A percentile compares a stretch with the other conserved stretches of the same genome.
phyloP scores from a whole-genome alignment of 2,329 filamentous ascomycete species.

The Raffaelea arxii region DNA sequence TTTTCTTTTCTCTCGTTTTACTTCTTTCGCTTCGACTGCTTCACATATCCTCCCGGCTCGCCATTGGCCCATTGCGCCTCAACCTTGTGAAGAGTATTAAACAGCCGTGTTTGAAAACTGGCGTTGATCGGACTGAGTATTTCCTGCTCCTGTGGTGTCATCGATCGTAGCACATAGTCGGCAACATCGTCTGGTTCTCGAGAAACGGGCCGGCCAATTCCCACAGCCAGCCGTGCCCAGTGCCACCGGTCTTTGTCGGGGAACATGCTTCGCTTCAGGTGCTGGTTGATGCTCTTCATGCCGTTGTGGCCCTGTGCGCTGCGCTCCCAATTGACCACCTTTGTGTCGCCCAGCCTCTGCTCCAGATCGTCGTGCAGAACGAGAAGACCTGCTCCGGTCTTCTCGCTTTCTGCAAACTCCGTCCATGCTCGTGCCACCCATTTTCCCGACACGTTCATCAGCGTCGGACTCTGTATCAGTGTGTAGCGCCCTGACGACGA shows the following conservation, averaged over 20 bases:
- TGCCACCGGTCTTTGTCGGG: conserved; percentile 21
- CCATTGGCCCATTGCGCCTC: conserved; percentile 25
- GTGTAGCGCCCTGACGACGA: conserved; percentile 43
- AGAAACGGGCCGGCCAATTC: conserved; percentile 73
- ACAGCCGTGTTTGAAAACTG: too few species aligned
- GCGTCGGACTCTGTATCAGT: conserved; percentile 62
- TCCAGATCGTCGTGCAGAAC: conserved; percentile 88
- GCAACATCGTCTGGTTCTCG: conserved; percentile 60
- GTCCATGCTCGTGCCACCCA: conserved; percentile 59
- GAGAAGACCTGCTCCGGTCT: conserved; percentile 40
- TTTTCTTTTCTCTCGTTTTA: background rate
- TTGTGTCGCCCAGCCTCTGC: conserved; percentile 56
- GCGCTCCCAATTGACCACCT: conserved; percentile 49
- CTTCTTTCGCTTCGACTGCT: background rate
- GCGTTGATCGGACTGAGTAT: too few species aligned
- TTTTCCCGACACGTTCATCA: conserved; percentile 79
- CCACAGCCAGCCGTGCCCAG: conserved; percentile 61
- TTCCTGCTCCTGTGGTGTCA: conserved; percentile 42
- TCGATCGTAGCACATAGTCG: conserved; percentile 65
- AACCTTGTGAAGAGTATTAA: conserved; percentile 37
- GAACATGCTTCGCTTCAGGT: conserved; percentile 32
- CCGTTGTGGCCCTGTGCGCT: conserved; percentile 68
- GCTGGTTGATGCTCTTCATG: conserved; percentile 54
- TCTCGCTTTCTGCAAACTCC: conserved; percentile 32
- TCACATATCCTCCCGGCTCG: background rate